Base-by-base conservation (phyloP, 2,329 filamentous ascomycete species). In the Aspergillus niger region DNA sequence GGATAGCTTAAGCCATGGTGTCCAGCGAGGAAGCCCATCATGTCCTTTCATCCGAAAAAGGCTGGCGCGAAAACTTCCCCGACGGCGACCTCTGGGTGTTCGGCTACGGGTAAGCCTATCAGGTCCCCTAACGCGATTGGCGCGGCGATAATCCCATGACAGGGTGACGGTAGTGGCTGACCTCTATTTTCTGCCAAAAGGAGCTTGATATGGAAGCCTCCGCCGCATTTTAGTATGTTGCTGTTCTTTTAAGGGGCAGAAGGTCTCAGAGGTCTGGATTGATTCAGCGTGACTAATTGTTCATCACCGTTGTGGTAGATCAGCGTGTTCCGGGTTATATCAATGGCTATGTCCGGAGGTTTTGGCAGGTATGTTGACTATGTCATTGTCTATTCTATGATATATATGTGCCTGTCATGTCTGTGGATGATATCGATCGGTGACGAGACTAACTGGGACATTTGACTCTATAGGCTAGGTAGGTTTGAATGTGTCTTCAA, bases 151-250 rank as follows among this genome's bases (percentile, higher is more conserved):
- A 47, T 30, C 39, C 41, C 39, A 50, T 28, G 47, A n/a, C 26
- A 22, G 47, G 28, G 47, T 50, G 47, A 50, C 47, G 26, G n/a
- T 22, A 22, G 53, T 56, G 51, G 41, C 64, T 65, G 52, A 65
- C 62, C 51, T 30, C 5, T 11, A 8, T 10, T 44, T 17, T 36
- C 32, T 36, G 32, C 32, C 32, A 56, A 50, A 55, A 95, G 94
- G 79, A 97, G 92, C 76, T 80, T 99, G 74, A 97, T 99, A 70
- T 99, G 93, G 93, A 99, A 98, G 77, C 94, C 95, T 59, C 95
- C 95, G 63, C 95, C 95, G 67, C 91, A 97, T 74, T 97, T 90
- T 75, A 94, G 94, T 97, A 88, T 64, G 76, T 68, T 43, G 7
- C 44, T 20, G 51, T 36, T 15, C 10, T 6, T 36, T 11, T 36